Base-by-base conservation (phyloP, 2,329 filamentous ascomycete genomes). In the Stromatinia cepivora region DNA sequence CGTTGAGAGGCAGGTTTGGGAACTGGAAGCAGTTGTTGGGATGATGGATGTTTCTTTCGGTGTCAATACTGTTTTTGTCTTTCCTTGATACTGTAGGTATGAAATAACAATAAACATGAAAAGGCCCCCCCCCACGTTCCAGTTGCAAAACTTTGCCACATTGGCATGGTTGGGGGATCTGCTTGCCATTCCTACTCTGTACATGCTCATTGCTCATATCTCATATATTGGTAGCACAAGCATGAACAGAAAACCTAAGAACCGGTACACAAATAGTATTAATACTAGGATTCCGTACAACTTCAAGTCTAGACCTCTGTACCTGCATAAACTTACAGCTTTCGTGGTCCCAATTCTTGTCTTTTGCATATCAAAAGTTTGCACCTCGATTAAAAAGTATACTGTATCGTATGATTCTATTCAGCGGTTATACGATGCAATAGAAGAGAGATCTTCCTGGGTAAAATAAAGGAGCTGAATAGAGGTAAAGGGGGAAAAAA, bases 381-480 rank as follows among this genome's bases (percentile, higher is more conserved):
- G 22, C 31, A 39, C 34, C 22, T 36, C 31, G 13, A 50, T 50
- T 36, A 7, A 34, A 36, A 50, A n/a, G 11, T 52, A 48, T 48
- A 36, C 15, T 25, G 17, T 62, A 48, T 46, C 42, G 58, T 48
- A 62, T 62, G 39, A 62, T 63, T 50, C 31, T 10, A 39, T 11
- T 34, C 22, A 20, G 42, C 22, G 25, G 36, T 62, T 50, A 25
- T 62, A 50, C 45, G 20, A 62, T 50, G 11, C 22, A 50, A 36
- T 46, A 50, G 31, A 17, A 53, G 13, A 56, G n/a, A 62, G 45
- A 50, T 9, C 7, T 62, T 25, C 45, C 36, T 45, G 45, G 59
- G 31, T 63, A 63, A 39, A 39, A 63, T 63, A 46, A 63, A 63
- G 59, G 59, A 25, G 59, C 45, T 63, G 45, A 63, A 50, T 25